Base-by-base conservation (phyloP, 169 alveolate genomes). In the Miamiensis avidus region DNA sequence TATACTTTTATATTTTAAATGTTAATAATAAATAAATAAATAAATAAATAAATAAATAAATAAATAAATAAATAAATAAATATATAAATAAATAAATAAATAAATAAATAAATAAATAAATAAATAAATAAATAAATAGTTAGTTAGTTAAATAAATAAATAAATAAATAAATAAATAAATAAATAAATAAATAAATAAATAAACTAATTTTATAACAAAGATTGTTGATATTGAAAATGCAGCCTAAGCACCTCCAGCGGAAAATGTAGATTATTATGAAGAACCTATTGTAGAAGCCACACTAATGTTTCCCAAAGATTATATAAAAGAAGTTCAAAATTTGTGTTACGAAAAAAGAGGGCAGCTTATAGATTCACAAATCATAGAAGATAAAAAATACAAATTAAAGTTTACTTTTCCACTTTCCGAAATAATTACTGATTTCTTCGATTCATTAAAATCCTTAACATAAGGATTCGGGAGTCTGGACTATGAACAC, bases 381-480 rank as follows among this genome's bases (percentile, higher is more conserved):
- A 88, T 89, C 34, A 88, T 94, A 20, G 94, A 94, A 69, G 65
- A 65, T 26, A 82, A 87, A 75, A 69, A 74, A 73, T 76, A 34
- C 28, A 76, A 72, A 72, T 74, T 95, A 34, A 90, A 88, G 81
- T 98, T 91, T 91, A 92, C 86, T 25, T 93, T 97, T 82, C 99
- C 99, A 25, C 90, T 98, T 32, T 82, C 97, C 25, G 99, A 98
- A 86, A 93, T 98, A 75, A 93, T 98, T 28, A 94, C 95, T 65
- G 98, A 97, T 86, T 97, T 98, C 88, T 95, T 96, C 82, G 98
- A 97, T 91, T 88, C 91, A 86, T 92, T 98, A 26, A 98, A 98
- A 88, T 94, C 98, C 28, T 81, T 88, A 29, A 95, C 99, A 34
- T 91, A 93, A 88, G 99, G 99, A 28, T 89, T 88, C 82, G 97